Conservation (phyloP, 2,329 filamentous ascomycete species). For the Mariannaea elegans region DNA sequence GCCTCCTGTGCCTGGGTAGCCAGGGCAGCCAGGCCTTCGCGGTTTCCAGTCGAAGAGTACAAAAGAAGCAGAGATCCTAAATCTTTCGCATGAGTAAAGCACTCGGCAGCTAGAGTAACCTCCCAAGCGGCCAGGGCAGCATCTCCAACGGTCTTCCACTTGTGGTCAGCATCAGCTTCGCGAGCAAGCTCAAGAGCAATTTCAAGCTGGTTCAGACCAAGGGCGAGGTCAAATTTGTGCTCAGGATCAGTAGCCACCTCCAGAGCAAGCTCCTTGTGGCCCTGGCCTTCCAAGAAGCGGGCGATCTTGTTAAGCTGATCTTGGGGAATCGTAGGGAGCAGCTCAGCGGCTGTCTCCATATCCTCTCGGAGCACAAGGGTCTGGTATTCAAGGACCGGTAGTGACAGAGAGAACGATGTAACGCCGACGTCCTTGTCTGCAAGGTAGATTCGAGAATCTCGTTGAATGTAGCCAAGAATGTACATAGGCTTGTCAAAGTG, state of each 20-base stretch:
- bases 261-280: conserved; percentile 93
- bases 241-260: conserved; percentile 95
- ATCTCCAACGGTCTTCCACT: conserved; percentile 98
- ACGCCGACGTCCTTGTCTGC: conserved; percentile 95
- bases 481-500: conserved; percentile 98
- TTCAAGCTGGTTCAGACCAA: conserved; percentile 83
- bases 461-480: conserved; percentile 91
- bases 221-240: conserved; percentile 93
- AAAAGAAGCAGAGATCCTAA: conserved; percentile 88
- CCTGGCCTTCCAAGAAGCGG: conserved; percentile 95
- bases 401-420: conserved; percentile 88
- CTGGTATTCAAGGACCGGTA: conserved; percentile 95
- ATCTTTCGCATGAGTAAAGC: conserved; percentile 91
- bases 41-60: conserved; percentile 85
- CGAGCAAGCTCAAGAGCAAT: conserved; percentile 87
- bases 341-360: conserved; percentile 87
- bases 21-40: conserved; percentile 75
- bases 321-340: conserved; percentile 84
- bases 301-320: conserved; percentile 99
- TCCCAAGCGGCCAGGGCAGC: conserved; percentile 89
- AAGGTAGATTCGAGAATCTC: conserved; percentile 94
- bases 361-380: conserved; percentile 94
- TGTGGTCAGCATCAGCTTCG: conserved; percentile 88
- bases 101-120: conserved; percentile 86
- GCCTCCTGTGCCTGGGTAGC: conserved; percentile 78